Evolutionary conservation across 345 rosid genomes (phyloP), one percentile per base, ranked within the genome.

Genomic region (Gossypium rotundifolium): DNA sequence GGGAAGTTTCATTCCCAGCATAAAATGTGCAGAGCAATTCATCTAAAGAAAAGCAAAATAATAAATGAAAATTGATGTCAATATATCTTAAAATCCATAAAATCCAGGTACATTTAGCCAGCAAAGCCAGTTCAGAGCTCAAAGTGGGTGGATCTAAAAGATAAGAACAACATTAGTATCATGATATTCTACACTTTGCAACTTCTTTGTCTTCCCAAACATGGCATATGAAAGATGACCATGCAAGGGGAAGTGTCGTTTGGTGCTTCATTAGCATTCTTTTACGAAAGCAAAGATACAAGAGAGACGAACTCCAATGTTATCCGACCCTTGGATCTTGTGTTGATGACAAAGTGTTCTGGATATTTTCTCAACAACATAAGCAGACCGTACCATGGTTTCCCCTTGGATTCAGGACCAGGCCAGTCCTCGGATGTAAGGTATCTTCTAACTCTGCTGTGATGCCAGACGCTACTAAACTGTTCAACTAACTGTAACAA

Each of bases 291-390:
- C 77, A 96, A 75, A 11, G 99, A 93, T 72, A 96, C 99, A 51
- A 96, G 92, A 62, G 99, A 96, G 25, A 93, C 98, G 42, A 91
- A 93, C 85, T 93, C 99, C 59, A 79, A 81, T 0, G 94, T 89
- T 54, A 93, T 86, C 58, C 92, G 83, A 11, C 89, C 90, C 84
- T 90, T 93, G 10, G 98, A 93, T 75, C 96, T 88, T 6, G 89
- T 91, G 87, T 91, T 91, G 87, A 96, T 91, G 52, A 96, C 99
- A 20, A 96, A 93, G 77, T 96, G 98, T 78, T 93, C 98, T 1
- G 97, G 98, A 65, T 96, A 89, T 81, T 91, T 96, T 73, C 96
- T 84, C 52, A 91, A 89, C 76, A 95, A 82, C 92, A 84, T 90
- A 33, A 95, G 92, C 84, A 93, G 77, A 60, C 97, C 99, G 57